Evolutionary conservation across 805 yeast species (phyloP).

Genomic region (Clavispora phyllophila): DNA sequence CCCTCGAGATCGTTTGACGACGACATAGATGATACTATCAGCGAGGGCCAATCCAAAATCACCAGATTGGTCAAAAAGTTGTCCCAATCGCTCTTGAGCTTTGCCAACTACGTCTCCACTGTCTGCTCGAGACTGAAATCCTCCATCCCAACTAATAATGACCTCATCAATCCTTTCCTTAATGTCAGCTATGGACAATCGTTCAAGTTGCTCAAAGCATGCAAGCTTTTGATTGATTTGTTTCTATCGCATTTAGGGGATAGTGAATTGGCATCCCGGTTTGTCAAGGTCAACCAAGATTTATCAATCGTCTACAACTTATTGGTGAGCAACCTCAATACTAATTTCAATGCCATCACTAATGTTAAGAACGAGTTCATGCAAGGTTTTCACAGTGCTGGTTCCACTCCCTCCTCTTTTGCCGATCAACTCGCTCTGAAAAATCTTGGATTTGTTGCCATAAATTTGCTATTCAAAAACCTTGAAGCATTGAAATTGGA

Average conservation of each 20-base stretch:
- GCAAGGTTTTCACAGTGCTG: neutral
- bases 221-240: slow-evolving; percentile 32
- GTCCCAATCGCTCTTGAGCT: slow-evolving; percentile 21
- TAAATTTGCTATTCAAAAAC: slow-evolving; percentile 19
- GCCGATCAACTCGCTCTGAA: neutral
- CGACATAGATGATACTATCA: slow-evolving; percentile 21
- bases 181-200: slow-evolving; percentile 30
- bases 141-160: slow-evolving; percentile 3
- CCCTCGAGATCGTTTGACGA: slow-evolving; percentile 11
- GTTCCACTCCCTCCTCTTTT: neutral
- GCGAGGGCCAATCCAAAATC: slow-evolving; percentile 37
- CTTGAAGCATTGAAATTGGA: slow-evolving; percentile 23
- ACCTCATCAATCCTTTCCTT: slow-evolving; percentile 26
- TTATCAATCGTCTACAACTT: slow-evolving; percentile 30
- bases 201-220: slow-evolving; percentile 30
- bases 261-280: slow-evolving; percentile 24
- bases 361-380: slow-evolving; percentile 7
- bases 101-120: slow-evolving; percentile 28
- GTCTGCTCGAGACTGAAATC: slow-evolving; percentile 8
- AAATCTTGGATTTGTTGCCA: slow-evolving; percentile 21
- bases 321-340: slow-evolving; percentile 20
- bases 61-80: slow-evolving; percentile 34
- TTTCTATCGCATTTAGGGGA: slow-evolving; percentile 18
- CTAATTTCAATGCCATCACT: slow-evolving; percentile 10
- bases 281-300: slow-evolving; percentile 33